These are phyloP conservation scores for Nymphaea colorata DNA, from an alignment of 164 flowering plant genomes.

Conservation along the genomic window DNA sequence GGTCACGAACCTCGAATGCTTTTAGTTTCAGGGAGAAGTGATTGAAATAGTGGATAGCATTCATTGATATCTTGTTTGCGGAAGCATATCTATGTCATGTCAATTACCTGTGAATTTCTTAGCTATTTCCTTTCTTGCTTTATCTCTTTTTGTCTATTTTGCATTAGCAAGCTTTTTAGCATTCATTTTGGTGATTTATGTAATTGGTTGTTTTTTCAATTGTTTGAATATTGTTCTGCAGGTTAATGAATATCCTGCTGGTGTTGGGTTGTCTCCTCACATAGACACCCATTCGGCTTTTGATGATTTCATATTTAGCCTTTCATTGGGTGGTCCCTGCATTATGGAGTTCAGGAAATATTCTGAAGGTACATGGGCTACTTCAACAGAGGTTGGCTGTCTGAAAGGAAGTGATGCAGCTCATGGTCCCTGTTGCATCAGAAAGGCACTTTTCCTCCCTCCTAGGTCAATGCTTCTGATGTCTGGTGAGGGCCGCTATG, in stretches of 20 bases:
- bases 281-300: slow-evolving; percentile 97
- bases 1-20: too few species aligned
- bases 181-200: too few species aligned
- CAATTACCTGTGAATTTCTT: too few species aligned
- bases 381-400: slow-evolving; percentile 9
- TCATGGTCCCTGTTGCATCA: slow-evolving; percentile 19
- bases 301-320: slow-evolving; percentile 81
- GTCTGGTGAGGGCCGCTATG: slow-evolving; percentile 91
- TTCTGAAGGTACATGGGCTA: slow-evolving; percentile 38
- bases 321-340: slow-evolving; percentile 94
- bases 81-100: too few species aligned
- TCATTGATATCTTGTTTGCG: too few species aligned
- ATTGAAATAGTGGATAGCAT: too few species aligned
- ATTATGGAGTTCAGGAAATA: slow-evolving; percentile 93
- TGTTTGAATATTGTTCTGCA: slow-evolving; percentile 12
- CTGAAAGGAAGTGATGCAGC: slow-evolving; percentile 18
- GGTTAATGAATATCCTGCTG: slow-evolving; percentile 93
- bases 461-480: slow-evolving; percentile 80
- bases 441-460: slow-evolving; percentile 74
- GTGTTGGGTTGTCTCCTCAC: slow-evolving; percentile 93
- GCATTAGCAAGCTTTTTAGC: too few species aligned
- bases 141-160: too few species aligned
- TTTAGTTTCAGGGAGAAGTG: too few species aligned
- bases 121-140: too few species aligned
- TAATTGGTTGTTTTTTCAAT: too few species aligned